Evolutionary conservation across 805 yeast genomes (phyloP).

Genomic region (Diddensiella transvaalensis): DNA sequence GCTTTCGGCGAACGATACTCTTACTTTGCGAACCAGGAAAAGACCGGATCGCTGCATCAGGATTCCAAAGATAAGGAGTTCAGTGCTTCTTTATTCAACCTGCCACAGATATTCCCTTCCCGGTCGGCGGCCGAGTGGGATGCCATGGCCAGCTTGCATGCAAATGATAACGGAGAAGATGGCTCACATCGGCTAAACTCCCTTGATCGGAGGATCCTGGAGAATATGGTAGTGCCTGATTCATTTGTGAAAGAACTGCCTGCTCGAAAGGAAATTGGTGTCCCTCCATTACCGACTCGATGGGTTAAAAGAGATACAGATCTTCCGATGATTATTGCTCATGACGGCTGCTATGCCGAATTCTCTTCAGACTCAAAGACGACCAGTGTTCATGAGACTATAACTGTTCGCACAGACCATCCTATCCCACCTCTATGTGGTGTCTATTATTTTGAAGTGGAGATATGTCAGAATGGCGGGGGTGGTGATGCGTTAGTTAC

Average conservation of each 20-base stretch:
- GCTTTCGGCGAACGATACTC: conserved; percentile 25
- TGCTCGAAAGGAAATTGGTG: conserved; percentile 17
- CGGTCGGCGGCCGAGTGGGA: conserved; percentile 25
- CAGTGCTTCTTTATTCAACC: conserved; percentile 13
- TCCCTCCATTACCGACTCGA: conserved; percentile 23
- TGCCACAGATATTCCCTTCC: conserved; percentile 26
- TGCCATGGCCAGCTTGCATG: conserved; percentile 12
- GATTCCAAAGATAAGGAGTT: conserved; percentile 6
- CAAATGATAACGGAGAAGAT: background rate
- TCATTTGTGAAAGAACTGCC: background rate
- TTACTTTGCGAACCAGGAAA: background rate
- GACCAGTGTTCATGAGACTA: conserved; percentile 12
- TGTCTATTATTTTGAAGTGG: conserved; percentile 51
- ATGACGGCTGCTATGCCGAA: conserved; percentile 13
- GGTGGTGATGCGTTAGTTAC: conserved; percentile 42
- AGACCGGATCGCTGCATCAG: conserved; percentile 3
- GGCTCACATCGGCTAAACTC: background rate
- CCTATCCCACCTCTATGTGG: conserved; percentile 42
- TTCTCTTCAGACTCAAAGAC: conserved; percentile 4
- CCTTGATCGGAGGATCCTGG: background rate
- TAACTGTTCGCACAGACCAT: conserved; percentile 34
- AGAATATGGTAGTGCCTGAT: background rate
- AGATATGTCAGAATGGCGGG: conserved; percentile 35
- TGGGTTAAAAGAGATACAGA: conserved; percentile 21
- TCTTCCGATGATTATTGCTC: conserved; percentile 12